Percentiles rank a stretch among this genome's conserved stretches.
Conservation (phyloP, 139 green algal species). For the Asterochloris sp. region DNA sequence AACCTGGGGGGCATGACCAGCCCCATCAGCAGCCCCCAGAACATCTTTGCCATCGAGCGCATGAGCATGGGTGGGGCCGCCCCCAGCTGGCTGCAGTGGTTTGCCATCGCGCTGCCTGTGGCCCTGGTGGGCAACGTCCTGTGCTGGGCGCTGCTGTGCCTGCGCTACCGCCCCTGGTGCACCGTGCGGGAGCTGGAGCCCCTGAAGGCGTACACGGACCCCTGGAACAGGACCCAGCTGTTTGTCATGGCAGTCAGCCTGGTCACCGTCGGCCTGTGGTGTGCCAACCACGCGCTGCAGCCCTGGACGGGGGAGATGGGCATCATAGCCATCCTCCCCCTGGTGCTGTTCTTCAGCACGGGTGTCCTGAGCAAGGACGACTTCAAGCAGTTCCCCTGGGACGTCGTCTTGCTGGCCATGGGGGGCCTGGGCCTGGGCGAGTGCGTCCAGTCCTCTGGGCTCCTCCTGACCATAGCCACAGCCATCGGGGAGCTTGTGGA, state of each 20-base stretch:
- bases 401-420: conserved; percentile 81
- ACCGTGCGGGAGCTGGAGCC: conserved; percentile 11
- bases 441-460: conserved; percentile 33
- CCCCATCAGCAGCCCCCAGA: conserved; percentile 63
- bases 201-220: conserved; percentile 38
- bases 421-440: conserved; percentile 63
- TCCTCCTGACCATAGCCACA: conserved; percentile 42
- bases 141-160: conserved; percentile 46
- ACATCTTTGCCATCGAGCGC: conserved; percentile 77
- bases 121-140: conserved; percentile 39
- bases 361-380: conserved; percentile 72
- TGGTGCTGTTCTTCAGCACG: conserved; percentile 73
- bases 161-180: conserved; percentile 6
- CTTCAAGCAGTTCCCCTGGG: conserved; percentile 76
- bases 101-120: conserved; percentile 65
- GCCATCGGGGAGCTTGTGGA: conserved; percentile 7
- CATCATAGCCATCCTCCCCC: conserved; percentile 64
- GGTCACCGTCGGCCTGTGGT: conserved; percentile 64
- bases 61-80: conserved; percentile 53
- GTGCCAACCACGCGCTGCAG: conserved; percentile 50
- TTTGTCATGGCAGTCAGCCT: conserved; percentile 58
- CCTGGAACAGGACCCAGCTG: conserved; percentile 53
- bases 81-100: conserved; percentile 70
- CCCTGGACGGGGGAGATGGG: conserved; percentile 62
- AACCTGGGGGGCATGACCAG: conserved; percentile 75